These are phyloP conservation scores for Mycena sanguinolenta DNA, from an alignment of 768 basidiomycete genomes.

Conservation along the genomic window DNA sequence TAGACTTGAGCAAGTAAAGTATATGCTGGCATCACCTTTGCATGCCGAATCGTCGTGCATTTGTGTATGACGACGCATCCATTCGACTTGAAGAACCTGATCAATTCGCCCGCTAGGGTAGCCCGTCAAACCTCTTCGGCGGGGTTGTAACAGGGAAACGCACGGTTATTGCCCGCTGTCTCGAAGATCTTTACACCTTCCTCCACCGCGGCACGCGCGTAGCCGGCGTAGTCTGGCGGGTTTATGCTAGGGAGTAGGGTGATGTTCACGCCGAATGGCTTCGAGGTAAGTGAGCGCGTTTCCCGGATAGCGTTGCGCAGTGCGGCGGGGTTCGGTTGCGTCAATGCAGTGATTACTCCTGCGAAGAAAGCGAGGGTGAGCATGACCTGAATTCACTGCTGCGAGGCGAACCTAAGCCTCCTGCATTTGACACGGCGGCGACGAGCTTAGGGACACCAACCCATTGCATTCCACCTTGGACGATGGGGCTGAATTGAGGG, in stretches of 20 bases:
- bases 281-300: constrained; percentile 75
- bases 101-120: constrained; percentile 75
- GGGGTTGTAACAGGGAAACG: constrained; percentile 40
- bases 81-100: constrained; percentile 85
- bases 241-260: constrained; percentile 91
- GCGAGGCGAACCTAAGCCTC: constrained; percentile 71
- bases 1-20: no score
- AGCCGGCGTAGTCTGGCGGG: constrained; percentile 91
- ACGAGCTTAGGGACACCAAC: constrained; percentile 83
- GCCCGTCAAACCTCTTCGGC: background rate
- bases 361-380: background rate
- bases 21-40: no score
- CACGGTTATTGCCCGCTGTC: constrained; percentile 93
- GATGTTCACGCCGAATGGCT: constrained; percentile 89
- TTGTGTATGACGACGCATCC: constrained; percentile 90
- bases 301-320: constrained; percentile 85
- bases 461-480: constrained; percentile 95
- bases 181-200: constrained; percentile 93
- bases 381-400: no score
- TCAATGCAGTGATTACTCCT: constrained; percentile 90
- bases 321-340: constrained; percentile 88
- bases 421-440: constrained; percentile 86
- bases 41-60: constrained; percentile 89
- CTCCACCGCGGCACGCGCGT: constrained; percentile 84
- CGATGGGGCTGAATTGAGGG: constrained; percentile 67